These are phyloP conservation scores for Sarcomyxa edulis DNA, from an alignment of 768 basidiomycete species.

Conservation along the genomic window DNA sequence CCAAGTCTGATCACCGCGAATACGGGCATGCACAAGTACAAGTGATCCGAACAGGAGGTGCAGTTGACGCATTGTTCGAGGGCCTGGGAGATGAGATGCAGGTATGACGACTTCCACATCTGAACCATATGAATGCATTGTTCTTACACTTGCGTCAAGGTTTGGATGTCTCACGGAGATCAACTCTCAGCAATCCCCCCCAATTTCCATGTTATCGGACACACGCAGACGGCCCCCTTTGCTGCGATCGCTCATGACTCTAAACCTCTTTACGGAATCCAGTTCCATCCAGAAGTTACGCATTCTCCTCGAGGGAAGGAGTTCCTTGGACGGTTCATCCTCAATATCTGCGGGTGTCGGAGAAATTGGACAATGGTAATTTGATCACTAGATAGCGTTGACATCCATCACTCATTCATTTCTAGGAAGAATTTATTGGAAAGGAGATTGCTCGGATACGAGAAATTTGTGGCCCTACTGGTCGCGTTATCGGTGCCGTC, in stretches of 20 bases:
- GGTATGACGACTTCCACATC: conserved; percentile 45
- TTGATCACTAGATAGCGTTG: conserved; percentile 6
- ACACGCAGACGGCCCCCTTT: conserved; percentile 82
- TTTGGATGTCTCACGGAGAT: conserved; percentile 99
- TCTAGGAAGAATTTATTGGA: conserved; percentile 92
- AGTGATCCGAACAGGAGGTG: conserved; percentile 56
- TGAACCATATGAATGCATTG: conserved; percentile 1
- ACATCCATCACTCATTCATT: conserved; percentile 5
- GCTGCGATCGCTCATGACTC: conserved; percentile 90
- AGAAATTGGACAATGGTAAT: conserved; percentile 91
- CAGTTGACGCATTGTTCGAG: conserved; percentile 75
- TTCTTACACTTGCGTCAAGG: conserved; percentile 40
- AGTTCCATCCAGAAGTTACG: conserved; percentile 98
- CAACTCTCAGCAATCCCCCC: conserved; percentile 79
- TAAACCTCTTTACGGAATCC: conserved; percentile 91
- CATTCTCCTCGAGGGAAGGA: conserved; percentile 88
- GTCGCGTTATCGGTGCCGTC: conserved; percentile 97
- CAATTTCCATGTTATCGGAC: conserved; percentile 84
- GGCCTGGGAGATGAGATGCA: conserved; percentile 87
- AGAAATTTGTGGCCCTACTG: conserved; percentile 89
- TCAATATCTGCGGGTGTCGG: conserved; percentile 77
- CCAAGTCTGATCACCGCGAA: conserved; percentile 86
- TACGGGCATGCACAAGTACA: conserved; percentile 89
- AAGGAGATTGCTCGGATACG: conserved; percentile 94
- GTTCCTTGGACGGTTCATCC: conserved; percentile 80